Evolutionary conservation across 768 basidiomycete genomes (phyloP), one percentile per base, ranked within the genome.

Genomic region (Lepiota brunneoincarnata): DNA sequence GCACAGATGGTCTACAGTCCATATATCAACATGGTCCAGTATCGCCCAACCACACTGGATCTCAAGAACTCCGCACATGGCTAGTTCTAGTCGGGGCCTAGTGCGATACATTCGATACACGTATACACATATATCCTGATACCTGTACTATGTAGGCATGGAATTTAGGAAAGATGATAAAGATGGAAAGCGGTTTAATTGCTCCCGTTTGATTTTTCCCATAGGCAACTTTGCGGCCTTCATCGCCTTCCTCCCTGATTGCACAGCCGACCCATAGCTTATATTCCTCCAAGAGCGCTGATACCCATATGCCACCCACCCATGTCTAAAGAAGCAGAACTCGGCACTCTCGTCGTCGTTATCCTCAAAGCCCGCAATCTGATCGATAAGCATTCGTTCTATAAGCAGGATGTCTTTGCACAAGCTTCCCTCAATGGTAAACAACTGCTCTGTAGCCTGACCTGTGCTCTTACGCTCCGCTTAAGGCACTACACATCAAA

Each of bases 351-450:
- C 49, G 81, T 93, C 54, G 79, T 93, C 28, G 89, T 95, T 39
- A 80, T 95, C 15, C 80, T 95, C 60, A 92, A 94, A 69, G 93
- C 89, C 4, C 80, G 80, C 57, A 87, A 96, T 63, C 76, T 96
- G 18, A 80, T 80, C 55, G 88, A 95, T 72, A 88, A 86, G 48
- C 89, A 89, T 60, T 83, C 81, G 6, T 88, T 97, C 64, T 87
- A 89, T 69, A 98, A 97, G 68, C 93, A 96, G 65, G 90, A 95
- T 69, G 93, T 89, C 1, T 96, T 86, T 65, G 86, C 85, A 2
- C 79, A 87, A 58, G 75, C 83, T 5, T 72, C 75, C 2, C 69
- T 94, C 18, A 79, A 78, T 59, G 78, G 79, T 74, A 49, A 56
- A 69, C 59, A 14, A 37, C 15, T 42, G 20, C 44, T 39, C 20